Conservation (phyloP, 257 asterid species). For the Henckelia pumila region DNA sequence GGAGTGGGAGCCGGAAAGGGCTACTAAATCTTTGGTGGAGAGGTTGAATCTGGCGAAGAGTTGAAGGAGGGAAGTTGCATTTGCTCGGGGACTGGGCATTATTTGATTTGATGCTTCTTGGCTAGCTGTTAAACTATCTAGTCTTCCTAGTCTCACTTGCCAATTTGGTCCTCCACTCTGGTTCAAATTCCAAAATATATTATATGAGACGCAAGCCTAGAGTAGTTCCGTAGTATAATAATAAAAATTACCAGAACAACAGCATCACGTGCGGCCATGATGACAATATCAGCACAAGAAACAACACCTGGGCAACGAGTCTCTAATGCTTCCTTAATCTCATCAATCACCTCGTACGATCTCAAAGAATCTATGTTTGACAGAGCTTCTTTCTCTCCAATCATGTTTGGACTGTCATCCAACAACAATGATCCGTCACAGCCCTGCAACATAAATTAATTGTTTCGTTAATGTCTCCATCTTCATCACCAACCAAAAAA, state of each 20-base stretch:
- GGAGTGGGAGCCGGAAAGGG: slow-evolving; percentile 96
- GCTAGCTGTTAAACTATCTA: slow-evolving; percentile 85
- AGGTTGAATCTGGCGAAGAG: slow-evolving; percentile 70
- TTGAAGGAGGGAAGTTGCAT: slow-evolving; percentile 54
- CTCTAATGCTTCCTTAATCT: slow-evolving; percentile 69
- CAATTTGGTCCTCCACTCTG: slow-evolving; percentile 94
- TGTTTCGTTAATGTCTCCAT: too few species aligned
- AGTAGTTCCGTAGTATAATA: too few species aligned
- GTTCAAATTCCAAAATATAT: not conserved
- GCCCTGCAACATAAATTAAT: too few species aligned
- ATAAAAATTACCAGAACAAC: slow-evolving; percentile 88
- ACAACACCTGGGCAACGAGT: slow-evolving; percentile 63
- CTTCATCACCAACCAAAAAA: too few species aligned
- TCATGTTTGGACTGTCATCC: slow-evolving; percentile 74
- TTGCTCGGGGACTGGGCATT: slow-evolving; percentile 97
- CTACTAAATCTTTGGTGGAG: slow-evolving; percentile 68
- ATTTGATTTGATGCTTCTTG: slow-evolving; percentile 66
- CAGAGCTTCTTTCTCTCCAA: slow-evolving; percentile 71
- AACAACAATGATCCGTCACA: slow-evolving; percentile 89
- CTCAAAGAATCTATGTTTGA: slow-evolving; percentile 80
- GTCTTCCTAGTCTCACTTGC: slow-evolving; percentile 82
- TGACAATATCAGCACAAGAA: slow-evolving; percentile 87
- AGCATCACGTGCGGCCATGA: slow-evolving; percentile 97
- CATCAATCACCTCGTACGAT: slow-evolving; percentile 73
- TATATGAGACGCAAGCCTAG: too few species aligned